phyloP scores from a whole-genome alignment of 345 rosid genomes.

The Pistacia vera region DNA sequence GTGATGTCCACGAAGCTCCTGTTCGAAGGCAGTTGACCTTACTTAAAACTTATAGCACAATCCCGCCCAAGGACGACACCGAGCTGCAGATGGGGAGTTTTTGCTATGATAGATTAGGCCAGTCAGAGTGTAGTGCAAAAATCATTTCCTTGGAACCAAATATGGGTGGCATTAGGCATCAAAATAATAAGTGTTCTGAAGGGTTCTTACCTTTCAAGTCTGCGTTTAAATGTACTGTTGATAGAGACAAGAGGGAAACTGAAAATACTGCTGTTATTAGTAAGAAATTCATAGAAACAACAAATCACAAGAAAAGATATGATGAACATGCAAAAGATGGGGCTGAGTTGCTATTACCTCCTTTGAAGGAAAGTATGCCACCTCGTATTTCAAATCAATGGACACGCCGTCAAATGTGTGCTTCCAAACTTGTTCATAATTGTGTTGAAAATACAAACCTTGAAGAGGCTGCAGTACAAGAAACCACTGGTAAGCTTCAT shows the following conservation, averaged over 20 bases:
- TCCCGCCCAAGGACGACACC: slow-evolving; percentile 23
- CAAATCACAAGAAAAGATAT: slow-evolving; percentile 7
- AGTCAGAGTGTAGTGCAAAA: slow-evolving; percentile 16
- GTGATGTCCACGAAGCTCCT: slow-evolving; percentile 22
- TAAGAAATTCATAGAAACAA: slow-evolving; percentile 17
- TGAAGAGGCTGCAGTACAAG: slow-evolving; percentile 26
- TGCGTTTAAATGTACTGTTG: slow-evolving; percentile 17
- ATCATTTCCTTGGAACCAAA: slow-evolving; percentile 15
- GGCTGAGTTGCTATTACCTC: slow-evolving; percentile 23
- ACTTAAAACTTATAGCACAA: slow-evolving; percentile 46
- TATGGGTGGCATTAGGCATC: slow-evolving; percentile 11
- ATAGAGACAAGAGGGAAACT: slow-evolving; percentile 22
- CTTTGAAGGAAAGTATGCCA: slow-evolving; percentile 33
- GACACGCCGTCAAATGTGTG: slow-evolving; percentile 22
- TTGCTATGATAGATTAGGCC: slow-evolving; percentile 16
- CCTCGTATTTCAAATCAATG: slow-evolving; percentile 25
- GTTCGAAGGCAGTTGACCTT: slow-evolving; percentile 38
- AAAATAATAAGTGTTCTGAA: slow-evolving; percentile 19
- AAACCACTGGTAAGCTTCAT: slow-evolving; percentile 19
- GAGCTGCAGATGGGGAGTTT: slow-evolving; percentile 18
- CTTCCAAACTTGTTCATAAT: slow-evolving; percentile 29
- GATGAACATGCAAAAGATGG: slow-evolving; percentile 27
- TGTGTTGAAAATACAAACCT: slow-evolving; percentile 19
- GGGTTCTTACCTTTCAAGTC: slow-evolving; percentile 12
- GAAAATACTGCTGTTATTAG: background rate